Evolutionary conservation across 352 stramenopile species (phyloP).

Genomic region (Thalassiosira pacifica): DNA sequence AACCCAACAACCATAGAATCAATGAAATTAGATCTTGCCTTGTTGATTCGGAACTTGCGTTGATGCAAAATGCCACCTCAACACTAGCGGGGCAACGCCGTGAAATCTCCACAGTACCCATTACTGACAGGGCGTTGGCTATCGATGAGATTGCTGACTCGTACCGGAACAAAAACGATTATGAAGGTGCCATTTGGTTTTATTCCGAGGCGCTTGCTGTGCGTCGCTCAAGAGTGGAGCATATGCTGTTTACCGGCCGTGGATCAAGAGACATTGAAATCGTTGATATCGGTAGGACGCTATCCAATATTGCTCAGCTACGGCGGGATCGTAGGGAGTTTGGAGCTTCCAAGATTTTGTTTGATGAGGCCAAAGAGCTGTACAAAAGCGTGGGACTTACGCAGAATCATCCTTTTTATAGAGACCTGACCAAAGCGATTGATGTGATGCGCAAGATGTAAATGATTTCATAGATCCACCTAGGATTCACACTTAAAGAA

Average conservation of each 20-base stretch:
- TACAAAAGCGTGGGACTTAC: constrained; percentile 56
- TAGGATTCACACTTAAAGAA: neutral
- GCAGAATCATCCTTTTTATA: constrained; percentile 56
- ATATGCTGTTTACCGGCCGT: constrained; percentile 11
- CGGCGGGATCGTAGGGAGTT: constrained; percentile 61
- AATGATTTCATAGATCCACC: neutral
- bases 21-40: constrained; percentile 60
- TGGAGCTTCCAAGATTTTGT: constrained; percentile 64
- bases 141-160: constrained; percentile 63
- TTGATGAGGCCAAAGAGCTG: constrained; percentile 56
- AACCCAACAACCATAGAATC: constrained; percentile 59
- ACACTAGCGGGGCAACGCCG: constrained; percentile 53
- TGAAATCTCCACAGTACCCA: constrained; percentile 41
- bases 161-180: constrained; percentile 59
- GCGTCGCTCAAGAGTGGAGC: constrained; percentile 38
- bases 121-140: constrained; percentile 54
- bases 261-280: constrained; percentile 46
- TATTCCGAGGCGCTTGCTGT: constrained; percentile 62
- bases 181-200: constrained; percentile 59
- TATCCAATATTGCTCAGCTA: constrained; percentile 65
- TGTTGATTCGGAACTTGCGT: constrained; percentile 62
- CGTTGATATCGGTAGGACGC: constrained; percentile 58
- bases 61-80: constrained; percentile 60
- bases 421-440: constrained; percentile 47
- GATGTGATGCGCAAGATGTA: constrained; percentile 51